Evolutionary conservation across 208 protist species (phyloP).

Genomic region (Leishmania amazonensis): DNA sequence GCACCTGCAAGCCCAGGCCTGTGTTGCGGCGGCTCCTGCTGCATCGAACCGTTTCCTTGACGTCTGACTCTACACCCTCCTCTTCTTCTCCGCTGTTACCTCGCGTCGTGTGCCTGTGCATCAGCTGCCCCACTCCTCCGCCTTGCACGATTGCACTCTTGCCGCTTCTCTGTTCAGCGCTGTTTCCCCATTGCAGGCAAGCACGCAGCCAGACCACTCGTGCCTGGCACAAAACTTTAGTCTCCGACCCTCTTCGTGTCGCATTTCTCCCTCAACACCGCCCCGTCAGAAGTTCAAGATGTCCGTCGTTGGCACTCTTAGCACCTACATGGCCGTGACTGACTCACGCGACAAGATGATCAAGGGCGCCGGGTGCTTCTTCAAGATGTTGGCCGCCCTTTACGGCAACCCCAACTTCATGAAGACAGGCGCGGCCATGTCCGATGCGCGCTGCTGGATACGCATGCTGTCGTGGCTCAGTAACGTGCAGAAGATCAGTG

Average conservation of each 20-base stretch:
- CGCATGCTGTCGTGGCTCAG: conserved; percentile 69
- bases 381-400: conserved; percentile 57
- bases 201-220: background rate
- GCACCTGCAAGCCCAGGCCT: background rate
- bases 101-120: too few relatives aligned
- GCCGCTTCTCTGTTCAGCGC: background rate
- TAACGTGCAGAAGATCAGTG: conserved; percentile 65
- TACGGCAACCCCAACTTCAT: conserved; percentile 43
- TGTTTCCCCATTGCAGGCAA: background rate
- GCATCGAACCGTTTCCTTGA: background rate
- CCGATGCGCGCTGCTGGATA: conserved; percentile 69
- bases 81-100: background rate
- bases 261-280: background rate
- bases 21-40: background rate
- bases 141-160: background rate
- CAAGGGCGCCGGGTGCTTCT: conserved; percentile 71
- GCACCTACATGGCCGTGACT: conserved; percentile 55
- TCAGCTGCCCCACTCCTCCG: background rate
- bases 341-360: conserved; percentile 83
- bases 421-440: conserved; percentile 59
- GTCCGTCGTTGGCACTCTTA: conserved; percentile 40
- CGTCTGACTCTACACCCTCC: background rate
- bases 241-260: background rate
- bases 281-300: conserved; percentile 14
- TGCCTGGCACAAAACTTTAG: background rate